phyloP scores from a whole-genome alignment of 306 rosid genomes.

The Trifolium fragiferum region DNA sequence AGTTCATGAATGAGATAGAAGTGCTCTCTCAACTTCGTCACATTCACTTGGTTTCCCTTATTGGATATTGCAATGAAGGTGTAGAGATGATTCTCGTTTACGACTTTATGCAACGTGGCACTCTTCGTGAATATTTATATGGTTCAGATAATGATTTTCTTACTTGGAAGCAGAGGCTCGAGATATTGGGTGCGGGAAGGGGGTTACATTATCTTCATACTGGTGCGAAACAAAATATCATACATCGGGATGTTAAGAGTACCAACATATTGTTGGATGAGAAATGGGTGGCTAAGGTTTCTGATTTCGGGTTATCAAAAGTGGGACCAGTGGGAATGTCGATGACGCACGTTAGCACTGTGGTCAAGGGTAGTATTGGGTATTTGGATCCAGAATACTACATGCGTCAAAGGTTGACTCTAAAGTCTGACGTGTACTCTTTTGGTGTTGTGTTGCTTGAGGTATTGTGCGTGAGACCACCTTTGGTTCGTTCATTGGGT shows the following conservation, averaged over 20 bases:
- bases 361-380: conserved; percentile 18
- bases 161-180: conserved; percentile 42
- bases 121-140: conserved; percentile 46
- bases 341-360: conserved; percentile 4
- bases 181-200: conserved; percentile 41
- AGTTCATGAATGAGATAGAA: conserved; percentile 41
- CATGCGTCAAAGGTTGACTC: conserved; percentile 35
- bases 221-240: conserved; percentile 35
- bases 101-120: conserved; percentile 48
- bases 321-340: conserved; percentile 31
- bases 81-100: conserved; percentile 47
- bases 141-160: conserved; percentile 1
- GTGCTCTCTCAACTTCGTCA: conserved; percentile 47
- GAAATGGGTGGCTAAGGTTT: conserved; percentile 47
- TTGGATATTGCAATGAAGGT: conserved; percentile 42
- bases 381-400: conserved; percentile 40
- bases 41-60: conserved; percentile 40
- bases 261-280: conserved; percentile 49
- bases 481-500: background rate
- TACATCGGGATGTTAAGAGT: conserved; percentile 55
- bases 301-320: conserved; percentile 49
- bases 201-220: conserved; percentile 53
- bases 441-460: conserved; percentile 56
- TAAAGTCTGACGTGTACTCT: conserved; percentile 56
- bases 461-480: conserved; percentile 42